phyloP scores from a whole-genome alignment of 192 early-diverging fungal genomes.

The Blastocladiella britannica region DNA sequence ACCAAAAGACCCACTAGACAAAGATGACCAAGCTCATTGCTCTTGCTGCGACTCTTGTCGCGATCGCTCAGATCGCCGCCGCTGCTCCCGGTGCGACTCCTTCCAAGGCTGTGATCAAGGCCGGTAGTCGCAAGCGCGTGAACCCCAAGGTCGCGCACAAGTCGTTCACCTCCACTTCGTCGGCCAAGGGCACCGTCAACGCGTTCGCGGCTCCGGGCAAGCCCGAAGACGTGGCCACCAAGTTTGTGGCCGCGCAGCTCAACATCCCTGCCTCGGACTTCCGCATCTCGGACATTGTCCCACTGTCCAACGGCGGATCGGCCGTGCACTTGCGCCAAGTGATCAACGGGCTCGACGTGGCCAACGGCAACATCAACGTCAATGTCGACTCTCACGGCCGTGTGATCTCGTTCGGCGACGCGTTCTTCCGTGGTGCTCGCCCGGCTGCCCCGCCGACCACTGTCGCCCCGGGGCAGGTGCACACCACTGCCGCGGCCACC shows the following conservation, averaged over 20 bases:
- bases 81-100: too few relatives aligned
- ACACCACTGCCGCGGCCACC: not conserved
- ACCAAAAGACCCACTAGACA: too few relatives aligned
- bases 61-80: too few relatives aligned
- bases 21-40: too few relatives aligned
- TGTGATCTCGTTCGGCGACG: constrained; percentile 13
- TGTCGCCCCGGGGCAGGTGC: not conserved
- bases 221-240: not conserved
- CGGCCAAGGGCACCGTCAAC: too few relatives aligned
- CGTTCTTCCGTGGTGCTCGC: constrained; percentile 7
- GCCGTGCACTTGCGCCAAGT: constrained; percentile 67
- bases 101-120: too few relatives aligned
- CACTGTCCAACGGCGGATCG: constrained; percentile 34
- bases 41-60: too few relatives aligned
- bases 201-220: too few relatives aligned
- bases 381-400: constrained; percentile 30
- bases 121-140: not conserved
- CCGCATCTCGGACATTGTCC: not conserved
- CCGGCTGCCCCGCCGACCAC: not conserved
- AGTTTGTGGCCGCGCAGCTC: not conserved
- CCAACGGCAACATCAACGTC: constrained; percentile 67
- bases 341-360: constrained; percentile 42
- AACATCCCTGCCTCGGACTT: not conserved
- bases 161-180: not conserved
- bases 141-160: not conserved